Conservation (phyloP, 2,329 filamentous ascomycete species). For the Coleophoma eucalyptorum region DNA sequence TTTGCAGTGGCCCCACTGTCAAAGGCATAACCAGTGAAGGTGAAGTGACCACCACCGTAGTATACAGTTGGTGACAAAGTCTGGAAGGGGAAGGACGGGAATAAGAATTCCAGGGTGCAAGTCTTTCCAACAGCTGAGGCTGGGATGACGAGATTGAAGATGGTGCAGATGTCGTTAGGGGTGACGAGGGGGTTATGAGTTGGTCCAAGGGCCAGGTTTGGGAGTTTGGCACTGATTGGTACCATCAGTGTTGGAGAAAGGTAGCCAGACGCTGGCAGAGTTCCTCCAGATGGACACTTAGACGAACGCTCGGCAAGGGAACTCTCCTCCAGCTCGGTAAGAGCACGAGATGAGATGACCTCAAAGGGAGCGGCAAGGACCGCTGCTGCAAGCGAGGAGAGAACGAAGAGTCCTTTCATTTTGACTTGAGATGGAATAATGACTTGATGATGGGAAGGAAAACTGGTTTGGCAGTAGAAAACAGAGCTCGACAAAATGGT, state of each 20-base stretch:
- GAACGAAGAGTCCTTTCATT: background rate
- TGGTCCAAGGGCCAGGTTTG: conserved; percentile 7
- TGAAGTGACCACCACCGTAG: conserved; percentile 9
- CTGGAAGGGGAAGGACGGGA: conserved; percentile 2
- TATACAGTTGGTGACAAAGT: conserved; percentile 2
- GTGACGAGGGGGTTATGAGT: conserved; percentile 7
- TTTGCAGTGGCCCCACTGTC: conserved; percentile 7
- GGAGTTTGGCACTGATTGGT: conserved; percentile 4
- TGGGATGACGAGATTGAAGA: conserved; percentile 14
- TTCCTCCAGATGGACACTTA: conserved; percentile 7
- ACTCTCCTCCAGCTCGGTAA: background rate
- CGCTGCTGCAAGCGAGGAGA: background rate
- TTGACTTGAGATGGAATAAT: background rate
- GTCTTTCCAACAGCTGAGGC: conserved; percentile 7
- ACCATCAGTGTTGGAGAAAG: conserved; percentile 8
- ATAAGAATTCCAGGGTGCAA: conserved; percentile 13
- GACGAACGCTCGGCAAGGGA: background rate
- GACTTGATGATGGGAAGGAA: too few species aligned
- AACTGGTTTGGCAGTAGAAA: too few species aligned
- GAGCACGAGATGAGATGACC: background rate
- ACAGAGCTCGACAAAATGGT: too few species aligned
- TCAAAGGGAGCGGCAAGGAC: background rate
- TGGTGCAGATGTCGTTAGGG: conserved; percentile 13
- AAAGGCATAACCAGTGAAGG: conserved; percentile 13
- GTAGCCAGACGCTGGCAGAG: background rate